Evolutionary conservation across 805 yeast species (phyloP).

Genomic region (Grigorovia jiainica): DNA sequence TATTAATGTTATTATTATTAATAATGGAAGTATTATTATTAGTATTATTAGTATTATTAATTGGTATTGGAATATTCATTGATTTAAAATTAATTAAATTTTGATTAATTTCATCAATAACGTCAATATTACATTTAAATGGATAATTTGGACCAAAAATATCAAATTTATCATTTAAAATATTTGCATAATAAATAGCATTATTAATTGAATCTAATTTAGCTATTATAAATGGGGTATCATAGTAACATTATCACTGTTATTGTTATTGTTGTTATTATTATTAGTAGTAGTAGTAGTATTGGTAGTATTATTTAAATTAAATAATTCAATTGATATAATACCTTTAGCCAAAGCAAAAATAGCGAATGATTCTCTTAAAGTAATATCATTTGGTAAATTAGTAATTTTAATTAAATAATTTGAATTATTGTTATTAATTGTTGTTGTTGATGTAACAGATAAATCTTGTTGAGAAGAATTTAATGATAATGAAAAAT

Average conservation of each 20-base stretch:
- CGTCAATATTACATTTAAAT: slow-evolving; percentile 33
- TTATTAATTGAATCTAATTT: slow-evolving; percentile 36
- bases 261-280: too few species aligned
- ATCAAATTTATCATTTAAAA: slow-evolving; percentile 32
- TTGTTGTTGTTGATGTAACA: slow-evolving; percentile 7
- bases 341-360: slow-evolving; percentile 66
- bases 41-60: slow-evolving; percentile 4
- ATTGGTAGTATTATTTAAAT: slow-evolving; percentile 6
- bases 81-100: slow-evolving; percentile 17
- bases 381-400: slow-evolving; percentile 52
- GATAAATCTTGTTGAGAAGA: slow-evolving; percentile 6
- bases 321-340: slow-evolving; percentile 38
- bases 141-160: slow-evolving; percentile 42
- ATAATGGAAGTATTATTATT: not conserved
- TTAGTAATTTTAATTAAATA: slow-evolving; percentile 39
- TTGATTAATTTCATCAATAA: slow-evolving; percentile 29
- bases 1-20: slow-evolving; percentile 2
- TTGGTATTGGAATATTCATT: not conserved
- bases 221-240: slow-evolving; percentile 29
- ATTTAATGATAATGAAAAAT: slow-evolving; percentile 15
- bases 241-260: slow-evolving; percentile 6
- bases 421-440: not conserved
- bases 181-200: slow-evolving; percentile 36
- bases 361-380: slow-evolving; percentile 57
- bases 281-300: not conserved